Percentiles rank a stretch among this genome's conserved stretches.
phyloP scores from a whole-genome alignment of 208 protist genomes.

The Wallacemonas sp. region DNA sequence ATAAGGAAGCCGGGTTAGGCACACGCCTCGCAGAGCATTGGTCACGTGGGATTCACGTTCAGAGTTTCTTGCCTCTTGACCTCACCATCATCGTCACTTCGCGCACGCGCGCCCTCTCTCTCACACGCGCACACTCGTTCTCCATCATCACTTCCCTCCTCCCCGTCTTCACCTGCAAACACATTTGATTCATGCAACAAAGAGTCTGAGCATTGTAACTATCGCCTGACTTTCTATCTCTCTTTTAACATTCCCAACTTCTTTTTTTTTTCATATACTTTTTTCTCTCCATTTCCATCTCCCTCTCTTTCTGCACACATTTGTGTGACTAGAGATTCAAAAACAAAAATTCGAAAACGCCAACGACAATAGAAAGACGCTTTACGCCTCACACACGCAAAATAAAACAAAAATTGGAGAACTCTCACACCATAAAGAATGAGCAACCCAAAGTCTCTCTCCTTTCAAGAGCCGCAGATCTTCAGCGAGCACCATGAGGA shows the following conservation, averaged over 20 bases:
- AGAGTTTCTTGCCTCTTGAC: too few species aligned
- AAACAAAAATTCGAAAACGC: neutral
- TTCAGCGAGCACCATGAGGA: conserved; percentile 32
- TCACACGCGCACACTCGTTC: neutral
- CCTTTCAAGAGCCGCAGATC: conserved; percentile 5
- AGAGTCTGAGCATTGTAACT: too few species aligned
- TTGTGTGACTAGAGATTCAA: too few species aligned
- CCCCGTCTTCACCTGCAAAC: neutral
- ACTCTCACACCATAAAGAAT: neutral
- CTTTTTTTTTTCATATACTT: neutral
- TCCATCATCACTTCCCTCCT: neutral
- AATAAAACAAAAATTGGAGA: neutral
- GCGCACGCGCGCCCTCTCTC: neutral
- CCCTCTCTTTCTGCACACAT: neutral
- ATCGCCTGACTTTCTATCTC: neutral
- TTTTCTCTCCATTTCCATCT: neutral
- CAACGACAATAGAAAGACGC: neutral
- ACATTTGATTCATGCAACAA: too few species aligned
- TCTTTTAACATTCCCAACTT: neutral
- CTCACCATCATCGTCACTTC: too few species aligned
- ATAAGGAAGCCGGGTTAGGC: too few species aligned
- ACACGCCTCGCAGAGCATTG: too few species aligned
- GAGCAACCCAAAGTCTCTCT: conserved; percentile 1
- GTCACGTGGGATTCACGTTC: too few species aligned
- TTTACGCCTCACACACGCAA: too few species aligned